Conservation (phyloP, 73 alveolate species). For the Urostyla sp. region DNA sequence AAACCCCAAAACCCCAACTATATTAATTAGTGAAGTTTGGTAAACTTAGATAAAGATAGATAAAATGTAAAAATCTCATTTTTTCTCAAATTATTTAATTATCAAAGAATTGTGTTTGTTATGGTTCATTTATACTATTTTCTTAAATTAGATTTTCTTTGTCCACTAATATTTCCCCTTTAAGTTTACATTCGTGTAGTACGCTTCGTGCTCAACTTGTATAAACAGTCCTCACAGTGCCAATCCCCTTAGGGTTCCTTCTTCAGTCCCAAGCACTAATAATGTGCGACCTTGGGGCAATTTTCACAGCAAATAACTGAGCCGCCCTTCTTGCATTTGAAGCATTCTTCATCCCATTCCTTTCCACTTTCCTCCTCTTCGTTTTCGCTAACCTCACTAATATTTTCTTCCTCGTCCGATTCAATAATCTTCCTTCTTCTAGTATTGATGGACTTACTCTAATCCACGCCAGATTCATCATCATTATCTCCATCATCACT, state of each 20-base stretch:
- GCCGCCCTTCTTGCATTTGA: conserved; percentile 80
- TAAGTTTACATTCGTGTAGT: conserved; percentile 62
- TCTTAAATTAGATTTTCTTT: no score
- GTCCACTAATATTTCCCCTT: no score
- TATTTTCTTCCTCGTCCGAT: neutral
- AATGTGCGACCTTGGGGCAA: conserved; percentile 88
- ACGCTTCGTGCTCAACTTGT: conserved; percentile 67
- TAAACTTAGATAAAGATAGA: no score
- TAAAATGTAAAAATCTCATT: no score
- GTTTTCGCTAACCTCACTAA: conserved; percentile 16
- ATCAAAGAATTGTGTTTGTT: no score
- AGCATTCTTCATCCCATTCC: conserved; percentile 85
- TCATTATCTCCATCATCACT: conserved; percentile 30
- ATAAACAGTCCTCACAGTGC: conserved; percentile 84
- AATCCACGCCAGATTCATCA: conserved; percentile 20
- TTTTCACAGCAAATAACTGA: conserved; percentile 82
- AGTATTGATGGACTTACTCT: neutral
- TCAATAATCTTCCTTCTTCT: conserved; percentile 36
- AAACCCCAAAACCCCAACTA: no score
- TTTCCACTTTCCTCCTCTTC: conserved; percentile 67
- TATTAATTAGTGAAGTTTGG: no score
- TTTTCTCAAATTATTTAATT: no score
- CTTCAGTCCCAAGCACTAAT: conserved; percentile 70
- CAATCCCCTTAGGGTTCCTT: conserved; percentile 80
- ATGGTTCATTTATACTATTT: no score